phyloP scores from a whole-genome alignment of 306 rosid genomes.

The Leucaena leucocephala region DNA sequence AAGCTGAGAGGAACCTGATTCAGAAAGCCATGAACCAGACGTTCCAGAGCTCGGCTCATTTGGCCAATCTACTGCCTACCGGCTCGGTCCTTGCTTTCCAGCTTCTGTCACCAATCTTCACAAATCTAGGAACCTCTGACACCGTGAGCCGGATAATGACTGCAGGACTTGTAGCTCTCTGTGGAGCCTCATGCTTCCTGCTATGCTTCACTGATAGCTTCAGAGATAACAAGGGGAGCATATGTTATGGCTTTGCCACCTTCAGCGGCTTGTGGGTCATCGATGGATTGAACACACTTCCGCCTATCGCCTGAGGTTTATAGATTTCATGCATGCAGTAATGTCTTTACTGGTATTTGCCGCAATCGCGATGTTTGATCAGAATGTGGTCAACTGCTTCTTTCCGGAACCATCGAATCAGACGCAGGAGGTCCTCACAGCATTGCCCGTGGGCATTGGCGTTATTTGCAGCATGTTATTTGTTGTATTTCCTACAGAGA shows the following conservation, averaged over 20 bases:
- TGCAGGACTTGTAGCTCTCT: conserved; percentile 51
- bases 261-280: conserved; percentile 65
- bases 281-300: conserved; percentile 55
- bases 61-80: conserved; percentile 89
- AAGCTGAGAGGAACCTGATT: conserved; percentile 48
- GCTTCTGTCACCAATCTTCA: conserved; percentile 76
- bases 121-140: conserved; percentile 71
- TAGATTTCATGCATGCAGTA: conserved; percentile 70
- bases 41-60: conserved; percentile 75
- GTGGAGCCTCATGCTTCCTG: conserved; percentile 58
- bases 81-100: conserved; percentile 91
- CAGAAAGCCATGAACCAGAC: conserved; percentile 83
- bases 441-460: conserved; percentile 69
- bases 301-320: conserved; percentile 44
- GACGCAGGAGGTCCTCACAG: conserved; percentile 56
- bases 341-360: conserved; percentile 66
- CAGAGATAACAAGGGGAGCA: conserved; percentile 61
- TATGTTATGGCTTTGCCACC: conserved; percentile 76
- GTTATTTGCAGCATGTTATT: conserved; percentile 61
- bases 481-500: conserved; percentile 65
- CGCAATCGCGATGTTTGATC: conserved; percentile 70
- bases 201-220: conserved; percentile 70
- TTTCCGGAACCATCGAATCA: conserved; percentile 63
- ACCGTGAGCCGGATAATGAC: conserved; percentile 54
- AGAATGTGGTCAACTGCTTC: conserved; percentile 67